phyloP scores from a whole-genome alignment of 192 early-diverging fungal genomes.

The Coemansia aciculifera region DNA sequence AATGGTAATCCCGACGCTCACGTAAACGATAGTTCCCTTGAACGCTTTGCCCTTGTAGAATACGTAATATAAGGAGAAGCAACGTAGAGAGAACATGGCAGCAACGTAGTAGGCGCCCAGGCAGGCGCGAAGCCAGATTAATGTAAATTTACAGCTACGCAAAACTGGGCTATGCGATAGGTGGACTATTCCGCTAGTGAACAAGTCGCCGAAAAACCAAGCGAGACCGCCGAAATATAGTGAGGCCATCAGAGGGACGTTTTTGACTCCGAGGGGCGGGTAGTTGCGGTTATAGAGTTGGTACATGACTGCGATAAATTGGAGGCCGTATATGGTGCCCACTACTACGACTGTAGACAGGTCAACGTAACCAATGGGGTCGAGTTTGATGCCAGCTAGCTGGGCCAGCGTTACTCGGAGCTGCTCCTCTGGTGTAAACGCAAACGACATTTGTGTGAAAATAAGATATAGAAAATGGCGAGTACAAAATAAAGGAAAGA shows the following conservation, averaged over 20 bases:
- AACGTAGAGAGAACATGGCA: constrained; percentile 13
- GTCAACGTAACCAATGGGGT: constrained; percentile 21
- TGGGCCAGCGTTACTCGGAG: constrained; percentile 7
- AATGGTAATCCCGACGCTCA: constrained; percentile 1
- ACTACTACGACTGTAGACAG: constrained; percentile 17
- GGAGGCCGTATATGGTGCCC: constrained; percentile 3
- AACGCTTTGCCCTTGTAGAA: constrained; percentile 16
- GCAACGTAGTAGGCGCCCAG: constrained; percentile 12
- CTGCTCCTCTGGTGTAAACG: constrained; percentile 11
- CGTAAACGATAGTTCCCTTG: constrained; percentile 8
- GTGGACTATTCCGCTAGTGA: constrained; percentile 22
- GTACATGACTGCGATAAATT: constrained; percentile 15
- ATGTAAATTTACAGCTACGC: constrained; percentile 10
- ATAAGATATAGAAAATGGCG: neutral
- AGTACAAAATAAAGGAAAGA: neutral
- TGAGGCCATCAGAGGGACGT: constrained; percentile 11
- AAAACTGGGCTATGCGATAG: constrained; percentile 4
- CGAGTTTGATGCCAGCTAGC: constrained; percentile 10
- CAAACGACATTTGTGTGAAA: constrained; percentile 9
- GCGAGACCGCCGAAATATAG: neutral
- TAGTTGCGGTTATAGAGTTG: constrained; percentile 18
- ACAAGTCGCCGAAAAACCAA: constrained; percentile 21
- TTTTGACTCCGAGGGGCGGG: constrained; percentile 22
- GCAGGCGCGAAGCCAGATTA: constrained; percentile 14
- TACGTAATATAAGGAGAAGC: constrained; percentile 14